Evolutionary conservation across 345 rosid genomes (phyloP), one percentile per base, ranked within the genome.

Genomic region (Eucalyptus caleyi): DNA sequence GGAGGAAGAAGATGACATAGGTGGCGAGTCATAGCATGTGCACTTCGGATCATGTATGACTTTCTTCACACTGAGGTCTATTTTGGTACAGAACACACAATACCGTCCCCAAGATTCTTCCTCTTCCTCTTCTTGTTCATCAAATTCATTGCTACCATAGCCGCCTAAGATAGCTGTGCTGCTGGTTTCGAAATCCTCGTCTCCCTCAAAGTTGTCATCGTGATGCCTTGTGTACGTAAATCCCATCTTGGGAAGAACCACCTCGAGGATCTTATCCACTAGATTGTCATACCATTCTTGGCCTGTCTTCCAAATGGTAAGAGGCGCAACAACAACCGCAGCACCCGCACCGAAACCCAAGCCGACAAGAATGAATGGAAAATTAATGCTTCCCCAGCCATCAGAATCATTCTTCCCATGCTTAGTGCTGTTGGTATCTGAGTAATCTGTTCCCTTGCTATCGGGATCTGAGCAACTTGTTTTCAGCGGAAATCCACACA

Each of bases 71-170:
- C 89, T 90, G 42, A 90, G 87, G 92, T 96, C 95, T 32, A 96
- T 91, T 90, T 94, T 94, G 50, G 98, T 89, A 91, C 98, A 95
- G 88, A 92, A 93, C n/a, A 96, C 93, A 88, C 98, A 96, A 60
- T 92, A 96, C 90, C 88, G 89, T 24, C 95, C 94, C 16, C 40
- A 87, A 40, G 87, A 86, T 50, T 90, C 87, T 87, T 86, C 88
- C 50, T 88, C 90, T 11, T 87, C 88, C 8, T 88, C 90, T 9
- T 44, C 88, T 5, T 89, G 89, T 2, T 90, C 90, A 3, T 50
- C 89, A 7, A 86, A 65, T 24, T 89, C 91, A 10, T 59, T 16
- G 40, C 54, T 11, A 1, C n/a, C 2, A 1, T 23, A n/a, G 4
- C 72, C 23, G 32, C 90, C 89, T 8, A 89, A 77, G 82, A 2